These are phyloP conservation scores for Polychytrium aggregatum DNA, from an alignment of 192 early-diverging fungal species.

Conservation along the genomic window DNA sequence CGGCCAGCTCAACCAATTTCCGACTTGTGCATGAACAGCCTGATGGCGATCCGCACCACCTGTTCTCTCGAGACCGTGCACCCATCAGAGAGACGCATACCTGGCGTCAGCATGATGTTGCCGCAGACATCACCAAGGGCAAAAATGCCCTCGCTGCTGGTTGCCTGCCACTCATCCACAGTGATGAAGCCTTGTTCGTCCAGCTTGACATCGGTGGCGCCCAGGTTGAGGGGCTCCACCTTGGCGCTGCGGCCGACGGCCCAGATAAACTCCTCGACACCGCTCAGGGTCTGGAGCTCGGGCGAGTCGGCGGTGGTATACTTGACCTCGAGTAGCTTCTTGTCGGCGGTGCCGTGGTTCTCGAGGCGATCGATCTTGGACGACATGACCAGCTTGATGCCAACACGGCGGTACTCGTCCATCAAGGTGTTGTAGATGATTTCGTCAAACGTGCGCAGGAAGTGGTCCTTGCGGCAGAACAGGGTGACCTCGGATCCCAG, in stretches of 20 bases:
- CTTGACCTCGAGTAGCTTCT: slow-evolving; percentile 27
- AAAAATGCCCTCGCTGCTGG: slow-evolving; percentile 53
- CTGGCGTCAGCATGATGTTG: slow-evolving; percentile 80
- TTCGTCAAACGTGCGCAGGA: slow-evolving; percentile 81
- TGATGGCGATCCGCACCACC: too few relatives aligned
- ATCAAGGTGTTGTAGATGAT: slow-evolving; percentile 48
- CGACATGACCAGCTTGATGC: slow-evolving; percentile 69
- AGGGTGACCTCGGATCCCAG: slow-evolving; percentile 79
- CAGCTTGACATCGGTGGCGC: slow-evolving; percentile 44
- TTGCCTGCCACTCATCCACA: slow-evolving; percentile 83
- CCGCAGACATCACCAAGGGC: slow-evolving; percentile 95
- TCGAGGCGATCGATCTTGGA: slow-evolving; percentile 50
- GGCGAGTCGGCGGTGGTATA: slow-evolving; percentile 1
- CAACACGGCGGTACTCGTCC: slow-evolving; percentile 46
- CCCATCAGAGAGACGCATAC: too few relatives aligned
- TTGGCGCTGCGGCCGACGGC: slow-evolving; percentile 82
- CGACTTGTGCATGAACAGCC: too few relatives aligned
- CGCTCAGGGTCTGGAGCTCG: slow-evolving; percentile 28
- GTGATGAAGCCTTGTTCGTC: slow-evolving; percentile 63
- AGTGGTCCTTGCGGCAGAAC: slow-evolving; percentile 72
- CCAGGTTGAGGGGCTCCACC: slow-evolving; percentile 58
- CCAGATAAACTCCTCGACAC: slow-evolving; percentile 81
- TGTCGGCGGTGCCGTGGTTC: slow-evolving; percentile 22
- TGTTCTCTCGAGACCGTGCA: too few relatives aligned
- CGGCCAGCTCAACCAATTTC: background rate